Conservation (phyloP, 73 alveolate species). For the Diophrys appendiculata region DNA sequence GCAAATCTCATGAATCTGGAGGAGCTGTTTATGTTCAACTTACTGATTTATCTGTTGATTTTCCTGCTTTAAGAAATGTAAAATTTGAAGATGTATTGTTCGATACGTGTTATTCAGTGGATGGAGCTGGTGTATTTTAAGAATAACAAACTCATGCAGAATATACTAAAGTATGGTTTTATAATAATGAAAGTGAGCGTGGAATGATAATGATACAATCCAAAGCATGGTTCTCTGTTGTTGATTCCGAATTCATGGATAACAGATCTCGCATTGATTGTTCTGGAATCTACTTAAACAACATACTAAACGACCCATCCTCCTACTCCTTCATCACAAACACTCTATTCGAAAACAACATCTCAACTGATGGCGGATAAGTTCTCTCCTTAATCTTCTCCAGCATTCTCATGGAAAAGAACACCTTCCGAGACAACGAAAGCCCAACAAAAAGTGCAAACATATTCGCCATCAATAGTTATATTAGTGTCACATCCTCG, state of each 20-base stretch:
- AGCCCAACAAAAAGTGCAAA: not conserved
- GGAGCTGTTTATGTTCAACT: not conserved
- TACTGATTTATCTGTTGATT: not conserved
- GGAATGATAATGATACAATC: too few species aligned
- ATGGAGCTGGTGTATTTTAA: not conserved
- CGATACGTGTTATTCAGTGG: not conserved
- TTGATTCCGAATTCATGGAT: too few species aligned
- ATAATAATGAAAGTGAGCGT: not conserved
- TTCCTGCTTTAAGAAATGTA: not conserved
- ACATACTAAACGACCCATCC: too few species aligned
- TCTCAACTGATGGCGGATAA: not conserved
- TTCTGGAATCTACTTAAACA: too few species aligned
- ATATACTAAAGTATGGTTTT: not conserved
- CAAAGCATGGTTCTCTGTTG: too few species aligned
- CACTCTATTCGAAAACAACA: slow-evolving; percentile 1
- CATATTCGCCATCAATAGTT: slow-evolving; percentile 4
- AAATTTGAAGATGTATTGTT: not conserved
- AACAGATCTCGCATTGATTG: too few species aligned
- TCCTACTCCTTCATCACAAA: too few species aligned
- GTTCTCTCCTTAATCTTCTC: slow-evolving; percentile 2
- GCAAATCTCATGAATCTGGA: not conserved
- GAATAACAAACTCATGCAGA: not conserved
- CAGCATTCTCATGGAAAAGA: not conserved
- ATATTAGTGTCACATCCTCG: not conserved
- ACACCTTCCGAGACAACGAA: not conserved